Conservation (phyloP, 345 rosid genomes). For the Pseudoturritis turrita region DNA sequence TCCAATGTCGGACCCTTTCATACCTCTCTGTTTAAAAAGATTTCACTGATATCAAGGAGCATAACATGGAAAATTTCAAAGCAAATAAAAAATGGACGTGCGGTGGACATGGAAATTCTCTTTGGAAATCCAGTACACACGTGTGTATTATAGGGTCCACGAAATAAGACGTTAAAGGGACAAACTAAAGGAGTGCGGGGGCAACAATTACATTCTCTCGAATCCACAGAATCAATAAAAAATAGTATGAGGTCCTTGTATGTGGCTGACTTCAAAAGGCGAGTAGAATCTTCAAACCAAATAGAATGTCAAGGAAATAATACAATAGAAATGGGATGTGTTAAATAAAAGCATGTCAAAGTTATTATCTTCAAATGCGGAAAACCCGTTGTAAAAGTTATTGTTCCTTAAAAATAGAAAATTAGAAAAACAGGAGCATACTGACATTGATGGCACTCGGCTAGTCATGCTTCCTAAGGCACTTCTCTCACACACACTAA, state of each 20-base stretch:
- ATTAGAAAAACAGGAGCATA: neutral
- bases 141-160: neutral
- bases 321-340: neutral
- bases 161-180: neutral
- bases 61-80: neutral
- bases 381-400: neutral
- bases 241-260: neutral
- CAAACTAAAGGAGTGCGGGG: neutral
- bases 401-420: neutral
- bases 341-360: slow-evolving; percentile 2
- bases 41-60: neutral
- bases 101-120: neutral
- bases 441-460: neutral
- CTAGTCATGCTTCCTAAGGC: slow-evolving; percentile 1
- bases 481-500: slow-evolving; percentile 3
- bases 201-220: neutral
- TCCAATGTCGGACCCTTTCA: slow-evolving; percentile 39
- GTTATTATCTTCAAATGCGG: neutral
- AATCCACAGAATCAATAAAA: neutral
- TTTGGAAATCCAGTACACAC: neutral
- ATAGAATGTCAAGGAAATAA: slow-evolving; percentile 6
- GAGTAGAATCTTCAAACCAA: neutral
- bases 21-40: slow-evolving; percentile 37
- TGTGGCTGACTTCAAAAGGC: neutral
- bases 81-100: neutral